phyloP scores from a whole-genome alignment of 2,329 filamentous ascomycete genomes.

The Paracamarosporium sp. region DNA sequence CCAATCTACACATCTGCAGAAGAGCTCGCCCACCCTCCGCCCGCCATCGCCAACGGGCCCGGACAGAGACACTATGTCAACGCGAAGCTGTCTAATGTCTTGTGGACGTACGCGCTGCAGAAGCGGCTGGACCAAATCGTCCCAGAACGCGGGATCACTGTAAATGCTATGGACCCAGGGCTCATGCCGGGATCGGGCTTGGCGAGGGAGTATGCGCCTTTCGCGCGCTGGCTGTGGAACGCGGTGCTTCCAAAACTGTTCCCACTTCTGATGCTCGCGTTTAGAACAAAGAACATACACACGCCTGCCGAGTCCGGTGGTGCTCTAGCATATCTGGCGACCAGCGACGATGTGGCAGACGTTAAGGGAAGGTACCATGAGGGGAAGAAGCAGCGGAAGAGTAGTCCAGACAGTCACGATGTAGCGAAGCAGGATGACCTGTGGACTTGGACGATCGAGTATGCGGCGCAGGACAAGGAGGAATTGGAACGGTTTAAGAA shows the following conservation, averaged over 20 bases:
- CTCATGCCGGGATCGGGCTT: background rate
- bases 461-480: background rate
- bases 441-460: background rate
- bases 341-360: background rate
- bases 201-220: background rate
- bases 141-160: background rate
- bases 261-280: background rate
- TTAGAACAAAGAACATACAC: background rate
- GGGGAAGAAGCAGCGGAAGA: background rate
- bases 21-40: conserved; percentile 53
- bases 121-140: background rate
- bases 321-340: background rate
- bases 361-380: background rate
- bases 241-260: background rate
- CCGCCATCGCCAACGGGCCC: conserved; percentile 24
- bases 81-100: conserved; percentile 56
- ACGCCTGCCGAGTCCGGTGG: background rate
- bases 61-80: conserved; percentile 51
- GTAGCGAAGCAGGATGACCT: background rate
- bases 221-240: background rate
- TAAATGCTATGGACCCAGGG: background rate
- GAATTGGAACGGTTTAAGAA: background rate
- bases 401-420: background rate
- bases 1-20: conserved; percentile 54
- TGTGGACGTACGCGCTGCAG: conserved; percentile 47